These are phyloP conservation scores for Kokia cookei DNA, from an alignment of 441 rosid genomes.

Conservation along the genomic window DNA sequence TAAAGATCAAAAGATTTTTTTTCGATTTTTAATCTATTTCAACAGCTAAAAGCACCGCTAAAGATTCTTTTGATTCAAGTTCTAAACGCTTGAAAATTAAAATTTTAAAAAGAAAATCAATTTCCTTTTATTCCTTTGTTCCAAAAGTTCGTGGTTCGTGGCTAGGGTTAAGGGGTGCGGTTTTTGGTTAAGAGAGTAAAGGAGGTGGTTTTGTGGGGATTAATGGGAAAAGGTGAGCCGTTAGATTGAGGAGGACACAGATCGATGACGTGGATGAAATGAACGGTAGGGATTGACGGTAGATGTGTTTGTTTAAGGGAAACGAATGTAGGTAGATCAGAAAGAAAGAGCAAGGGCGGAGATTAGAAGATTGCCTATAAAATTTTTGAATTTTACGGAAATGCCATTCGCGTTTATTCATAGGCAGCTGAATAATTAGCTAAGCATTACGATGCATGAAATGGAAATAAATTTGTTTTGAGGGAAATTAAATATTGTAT, in stretches of 20 bases:
- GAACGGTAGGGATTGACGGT: constrained; percentile 26
- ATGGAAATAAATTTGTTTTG: too few species aligned
- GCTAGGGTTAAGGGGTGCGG: constrained; percentile 17
- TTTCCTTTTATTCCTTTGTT: constrained; percentile 2
- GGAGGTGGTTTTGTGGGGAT: constrained; percentile 5
- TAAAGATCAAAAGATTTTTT: background rate
- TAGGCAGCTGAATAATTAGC: background rate
- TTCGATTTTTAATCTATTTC: background rate
- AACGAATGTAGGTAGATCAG: background rate
- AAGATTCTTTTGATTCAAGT: background rate
- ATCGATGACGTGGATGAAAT: constrained; percentile 35
- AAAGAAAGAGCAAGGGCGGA: background rate
- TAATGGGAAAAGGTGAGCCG: constrained; percentile 17
- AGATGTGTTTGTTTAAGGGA: constrained; percentile 42
- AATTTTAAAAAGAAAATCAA: background rate
- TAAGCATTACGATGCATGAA: background rate
- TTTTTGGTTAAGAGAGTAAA: background rate
- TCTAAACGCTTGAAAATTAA: background rate
- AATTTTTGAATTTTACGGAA: background rate
- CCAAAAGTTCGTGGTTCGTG: background rate
- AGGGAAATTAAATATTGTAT: too few species aligned
- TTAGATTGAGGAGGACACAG: constrained; percentile 22
- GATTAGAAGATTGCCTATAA: background rate
- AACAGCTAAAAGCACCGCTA: too few species aligned
- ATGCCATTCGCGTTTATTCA: background rate